A percentile compares a stretch with the other conserved stretches of the same genome.
Evolutionary conservation across 176 grass and related monocot species (phyloP).

Genomic region (Carex pumila): DNA sequence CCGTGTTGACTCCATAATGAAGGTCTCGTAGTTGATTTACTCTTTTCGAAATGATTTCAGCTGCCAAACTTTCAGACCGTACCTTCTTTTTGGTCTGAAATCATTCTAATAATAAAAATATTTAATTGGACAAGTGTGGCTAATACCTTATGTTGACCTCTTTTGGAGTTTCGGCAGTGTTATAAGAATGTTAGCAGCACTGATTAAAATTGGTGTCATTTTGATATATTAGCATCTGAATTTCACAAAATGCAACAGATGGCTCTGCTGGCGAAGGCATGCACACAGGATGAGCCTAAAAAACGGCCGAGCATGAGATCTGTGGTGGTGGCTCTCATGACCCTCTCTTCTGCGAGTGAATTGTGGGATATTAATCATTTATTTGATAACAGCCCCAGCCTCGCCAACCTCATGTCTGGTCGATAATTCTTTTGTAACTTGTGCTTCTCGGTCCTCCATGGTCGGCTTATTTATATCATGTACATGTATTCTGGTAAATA

Average conservation of each 20-base stretch:
- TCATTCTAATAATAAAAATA: neutral
- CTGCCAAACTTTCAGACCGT: neutral
- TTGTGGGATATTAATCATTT: slow-evolving; percentile 57
- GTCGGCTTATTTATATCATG: neutral
- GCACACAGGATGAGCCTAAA: slow-evolving; percentile 73
- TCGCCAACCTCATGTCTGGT: slow-evolving; percentile 66
- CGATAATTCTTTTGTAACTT: too few relatives aligned
- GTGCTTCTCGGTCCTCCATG: too few relatives aligned
- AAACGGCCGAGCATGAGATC: slow-evolving; percentile 66
- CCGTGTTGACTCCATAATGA: slow-evolving; percentile 50
- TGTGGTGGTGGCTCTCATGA: slow-evolving; percentile 74
- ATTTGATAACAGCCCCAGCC: slow-evolving; percentile 45
- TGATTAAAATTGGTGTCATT: neutral
- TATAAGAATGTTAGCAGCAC: neutral
- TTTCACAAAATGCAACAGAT: slow-evolving; percentile 31
- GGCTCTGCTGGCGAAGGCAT: slow-evolving; percentile 60
- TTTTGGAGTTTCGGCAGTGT: neutral
- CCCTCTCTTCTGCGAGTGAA: slow-evolving; percentile 64
- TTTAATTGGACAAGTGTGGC: neutral
- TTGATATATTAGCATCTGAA: neutral
- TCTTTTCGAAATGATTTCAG: neutral
- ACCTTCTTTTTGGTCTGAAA: neutral
- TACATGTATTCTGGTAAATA: neutral
- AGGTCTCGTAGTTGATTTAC: slow-evolving; percentile 25
- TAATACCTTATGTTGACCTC: neutral